phyloP scores from a whole-genome alignment of 2,329 filamentous ascomycete genomes.

The Cordyceps cateniannulata region DNA sequence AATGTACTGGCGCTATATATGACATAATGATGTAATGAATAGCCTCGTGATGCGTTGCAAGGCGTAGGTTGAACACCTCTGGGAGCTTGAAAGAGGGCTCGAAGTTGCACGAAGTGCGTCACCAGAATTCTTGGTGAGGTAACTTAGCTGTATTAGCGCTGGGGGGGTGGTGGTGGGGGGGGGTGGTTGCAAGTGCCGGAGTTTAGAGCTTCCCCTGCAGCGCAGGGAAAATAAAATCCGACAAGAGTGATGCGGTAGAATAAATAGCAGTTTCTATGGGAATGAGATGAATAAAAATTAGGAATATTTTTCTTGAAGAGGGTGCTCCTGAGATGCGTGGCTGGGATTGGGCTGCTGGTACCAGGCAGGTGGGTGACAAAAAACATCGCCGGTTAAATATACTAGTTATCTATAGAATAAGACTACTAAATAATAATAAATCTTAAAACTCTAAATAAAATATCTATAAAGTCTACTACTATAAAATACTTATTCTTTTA shows the following conservation, averaged over 20 bases:
- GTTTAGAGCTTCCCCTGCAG: background rate
- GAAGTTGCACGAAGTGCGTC: background rate
- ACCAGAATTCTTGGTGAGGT: background rate
- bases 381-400: no score
- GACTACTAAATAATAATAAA: no score
- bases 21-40: slow-evolving; percentile 56
- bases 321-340: background rate
- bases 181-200: slow-evolving; percentile 4
- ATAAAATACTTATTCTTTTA: no score
- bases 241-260: background rate
- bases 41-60: background rate
- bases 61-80: background rate
- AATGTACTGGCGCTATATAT: slow-evolving; percentile 89
- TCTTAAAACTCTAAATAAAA: no score
- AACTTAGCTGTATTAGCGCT: background rate
- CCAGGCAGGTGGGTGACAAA: no score
- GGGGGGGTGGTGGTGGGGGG: no score
- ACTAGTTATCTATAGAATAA: no score
- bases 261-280: background rate
- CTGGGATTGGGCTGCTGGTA: no score
- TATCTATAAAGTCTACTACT: no score
- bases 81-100: slow-evolving; percentile 1
- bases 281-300: no score
- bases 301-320: no score
- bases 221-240: background rate